Evolutionary conservation across 805 yeast genomes (phyloP).

Genomic region (Lachancea thermotolerans): DNA sequence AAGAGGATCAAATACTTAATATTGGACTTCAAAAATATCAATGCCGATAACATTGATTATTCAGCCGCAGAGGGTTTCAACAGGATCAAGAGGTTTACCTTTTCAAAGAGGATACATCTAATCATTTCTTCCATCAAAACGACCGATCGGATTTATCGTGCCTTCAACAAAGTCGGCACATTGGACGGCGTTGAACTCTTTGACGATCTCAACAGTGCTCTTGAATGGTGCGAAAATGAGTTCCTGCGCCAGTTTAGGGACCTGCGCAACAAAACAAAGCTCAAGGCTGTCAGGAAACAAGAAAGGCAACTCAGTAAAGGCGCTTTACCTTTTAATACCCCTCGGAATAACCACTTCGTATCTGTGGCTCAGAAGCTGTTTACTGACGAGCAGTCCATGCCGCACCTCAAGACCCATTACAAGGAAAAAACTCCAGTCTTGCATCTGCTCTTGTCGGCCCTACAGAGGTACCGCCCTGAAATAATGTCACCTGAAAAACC

Average conservation of each 20-base stretch:
- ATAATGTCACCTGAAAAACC: constrained; percentile 20
- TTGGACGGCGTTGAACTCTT: constrained; percentile 59
- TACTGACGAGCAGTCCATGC: constrained; percentile 25
- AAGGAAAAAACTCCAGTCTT: constrained; percentile 20
- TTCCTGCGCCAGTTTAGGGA: constrained; percentile 45
- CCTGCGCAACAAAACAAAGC: constrained; percentile 26
- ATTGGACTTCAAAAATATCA: constrained; percentile 77
- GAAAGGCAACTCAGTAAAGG: constrained; percentile 5
- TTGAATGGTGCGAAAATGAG: constrained; percentile 96
- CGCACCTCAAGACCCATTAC: constrained; percentile 14
- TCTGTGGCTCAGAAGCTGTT: constrained; percentile 35
- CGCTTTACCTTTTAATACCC: constrained; percentile 31
- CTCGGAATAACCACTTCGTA: constrained; percentile 36
- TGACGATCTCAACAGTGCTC: constrained; percentile 72
- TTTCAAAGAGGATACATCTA: constrained; percentile 61
- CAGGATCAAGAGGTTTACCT: constrained; percentile 71
- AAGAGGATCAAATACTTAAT: constrained; percentile 74
- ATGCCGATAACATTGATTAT: constrained; percentile 67
- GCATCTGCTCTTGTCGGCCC: constrained; percentile 23
- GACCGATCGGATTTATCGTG: constrained; percentile 57
- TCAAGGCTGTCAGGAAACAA: constrained; percentile 10
- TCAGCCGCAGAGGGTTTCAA: constrained; percentile 95
- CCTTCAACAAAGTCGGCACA: constrained; percentile 77
- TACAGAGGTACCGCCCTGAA: constrained; percentile 25
- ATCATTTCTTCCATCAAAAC: constrained; percentile 72